These are phyloP conservation scores for Trichoderma hamatum DNA, from an alignment of 2,329 filamentous ascomycete genomes.

Conservation along the genomic window DNA sequence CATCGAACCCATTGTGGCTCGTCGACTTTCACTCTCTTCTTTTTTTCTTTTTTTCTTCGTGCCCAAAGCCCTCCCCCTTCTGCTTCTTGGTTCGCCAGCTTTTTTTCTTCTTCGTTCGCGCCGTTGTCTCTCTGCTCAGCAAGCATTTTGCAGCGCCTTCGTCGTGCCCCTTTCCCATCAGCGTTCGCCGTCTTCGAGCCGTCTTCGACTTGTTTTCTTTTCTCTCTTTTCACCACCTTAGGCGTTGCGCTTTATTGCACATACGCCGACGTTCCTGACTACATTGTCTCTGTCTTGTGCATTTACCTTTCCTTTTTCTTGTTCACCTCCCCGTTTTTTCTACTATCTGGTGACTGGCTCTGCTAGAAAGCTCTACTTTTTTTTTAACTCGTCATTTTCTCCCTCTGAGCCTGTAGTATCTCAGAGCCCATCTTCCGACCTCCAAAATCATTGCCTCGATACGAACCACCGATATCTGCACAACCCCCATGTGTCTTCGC, in stretches of 20 bases:
- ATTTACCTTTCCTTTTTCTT: conserved; percentile 37
- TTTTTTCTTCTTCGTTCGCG: conserved; percentile 31
- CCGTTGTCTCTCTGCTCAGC: conserved; percentile 31
- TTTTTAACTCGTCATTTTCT: conserved; percentile 34
- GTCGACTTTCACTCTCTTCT: conserved; percentile 31
- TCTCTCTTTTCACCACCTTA: conserved; percentile 32
- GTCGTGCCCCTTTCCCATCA: conserved; percentile 40
- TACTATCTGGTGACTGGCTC: conserved; percentile 32
- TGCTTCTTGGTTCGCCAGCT: conserved; percentile 38
- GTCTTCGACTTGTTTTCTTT: conserved; percentile 28
- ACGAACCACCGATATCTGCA: conserved; percentile 32
- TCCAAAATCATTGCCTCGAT: conserved; percentile 28
- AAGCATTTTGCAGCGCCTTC: conserved; percentile 28
- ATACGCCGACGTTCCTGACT: conserved; percentile 34
- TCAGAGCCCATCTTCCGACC: conserved; percentile 28
- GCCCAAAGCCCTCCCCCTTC: conserved; percentile 29
- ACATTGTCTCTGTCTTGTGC: conserved; percentile 32
- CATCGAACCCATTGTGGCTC: conserved; percentile 27
- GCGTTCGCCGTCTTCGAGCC: conserved; percentile 33
- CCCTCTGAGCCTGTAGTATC: conserved; percentile 37
- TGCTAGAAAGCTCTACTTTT: conserved; percentile 33
- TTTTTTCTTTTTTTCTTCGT: conserved; percentile 35
- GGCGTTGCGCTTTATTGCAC: conserved; percentile 35
- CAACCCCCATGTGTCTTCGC: conserved; percentile 40
- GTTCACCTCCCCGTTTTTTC: conserved; percentile 34